Base-by-base conservation (phyloP, 2,329 filamentous ascomycete species). In the Chaetomium strumarium region DNA sequence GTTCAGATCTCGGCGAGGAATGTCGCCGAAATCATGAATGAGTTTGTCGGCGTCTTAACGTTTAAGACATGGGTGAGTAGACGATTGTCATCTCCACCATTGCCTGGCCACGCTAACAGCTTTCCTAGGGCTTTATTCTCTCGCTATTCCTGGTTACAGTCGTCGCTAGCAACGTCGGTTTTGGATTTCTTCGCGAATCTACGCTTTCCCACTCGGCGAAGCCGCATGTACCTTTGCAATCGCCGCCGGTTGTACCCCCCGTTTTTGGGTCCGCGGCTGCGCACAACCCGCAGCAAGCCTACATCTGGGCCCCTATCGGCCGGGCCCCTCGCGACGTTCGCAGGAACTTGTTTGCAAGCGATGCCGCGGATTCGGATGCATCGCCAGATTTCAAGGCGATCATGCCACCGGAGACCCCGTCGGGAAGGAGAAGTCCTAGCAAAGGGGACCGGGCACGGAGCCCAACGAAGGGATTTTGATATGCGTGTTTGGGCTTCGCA, bases 11-110 rank as follows among this genome's bases (percentile, higher is more conserved):
- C 86, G 16, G 91, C 90, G 5, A 86, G 88, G 64, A 93, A 91
- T 24, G 87, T 96, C 65, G 92, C 92, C 1, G 83, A 90, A 64
- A 95, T 99, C 38, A 85, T 97, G 69, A 96, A 97, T 67, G 86
- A 86, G 63, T 96, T 97, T 67, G 85, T 95, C 5, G 90, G 95
- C 62, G 84, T 88, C 6, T 91, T 97, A 68, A 90, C 86, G 58
- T 86, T 89, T 69, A 96, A 96, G 69, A 77, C 78, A 10, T 78
- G 78, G 71, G 79, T 81, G 68, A 59, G 75, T 12, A 14, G 10
- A n/a, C 24, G 14, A n/a, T n/a, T 5, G 13, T 14, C 11, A 17
- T 14, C 11, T 42, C n/a, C 7, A 2, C 36, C 34, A 46, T 33
- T 3, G n/a, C 30, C 29, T 59, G 62, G 53, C 63, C 49, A 20